These are phyloP conservation scores for Debaryomyces nepalensis DNA, from an alignment of 1,139 yeast genomes.

Conservation along the genomic window DNA sequence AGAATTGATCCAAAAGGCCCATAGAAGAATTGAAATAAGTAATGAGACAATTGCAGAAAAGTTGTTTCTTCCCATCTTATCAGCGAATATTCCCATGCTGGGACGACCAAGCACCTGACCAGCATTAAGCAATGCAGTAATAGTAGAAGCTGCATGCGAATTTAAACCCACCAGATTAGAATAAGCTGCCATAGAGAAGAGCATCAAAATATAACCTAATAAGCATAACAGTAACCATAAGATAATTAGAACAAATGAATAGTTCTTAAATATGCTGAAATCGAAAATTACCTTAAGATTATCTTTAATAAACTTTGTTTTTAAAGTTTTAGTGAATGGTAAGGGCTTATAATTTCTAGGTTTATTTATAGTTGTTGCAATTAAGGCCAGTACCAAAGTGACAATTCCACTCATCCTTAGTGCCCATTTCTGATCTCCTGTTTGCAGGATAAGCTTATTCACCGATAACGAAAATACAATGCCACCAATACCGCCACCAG, in stretches of 20 bases:
- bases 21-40: conserved; percentile 38
- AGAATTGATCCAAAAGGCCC: conserved; percentile 62
- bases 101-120: conserved; percentile 74
- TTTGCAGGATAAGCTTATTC: conserved; percentile 48
- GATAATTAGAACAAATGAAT: conserved; percentile 48
- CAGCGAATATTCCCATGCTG: conserved; percentile 59
- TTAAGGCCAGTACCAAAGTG: conserved; percentile 43
- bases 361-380: conserved; percentile 45
- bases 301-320: conserved; percentile 24
- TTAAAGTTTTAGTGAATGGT: conserved; percentile 28
- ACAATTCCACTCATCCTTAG: conserved; percentile 61
- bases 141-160: conserved; percentile 56
- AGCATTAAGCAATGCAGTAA: conserved; percentile 66
- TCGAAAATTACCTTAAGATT: conserved; percentile 34
- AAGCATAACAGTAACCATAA: conserved; percentile 61
- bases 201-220: conserved; percentile 60
- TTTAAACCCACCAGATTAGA: conserved; percentile 63
- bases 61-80: conserved; percentile 61
- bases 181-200: conserved; percentile 65
- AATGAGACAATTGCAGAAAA: conserved; percentile 41
- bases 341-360: conserved; percentile 46
- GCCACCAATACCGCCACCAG: conserved; percentile 73
- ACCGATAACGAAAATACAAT: conserved; percentile 55
- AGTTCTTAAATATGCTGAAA: conserved; percentile 33
- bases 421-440: conserved; percentile 70